These are phyloP conservation scores for Nakazawaea peltata DNA, from an alignment of 805 yeast species.

Conservation along the genomic window DNA sequence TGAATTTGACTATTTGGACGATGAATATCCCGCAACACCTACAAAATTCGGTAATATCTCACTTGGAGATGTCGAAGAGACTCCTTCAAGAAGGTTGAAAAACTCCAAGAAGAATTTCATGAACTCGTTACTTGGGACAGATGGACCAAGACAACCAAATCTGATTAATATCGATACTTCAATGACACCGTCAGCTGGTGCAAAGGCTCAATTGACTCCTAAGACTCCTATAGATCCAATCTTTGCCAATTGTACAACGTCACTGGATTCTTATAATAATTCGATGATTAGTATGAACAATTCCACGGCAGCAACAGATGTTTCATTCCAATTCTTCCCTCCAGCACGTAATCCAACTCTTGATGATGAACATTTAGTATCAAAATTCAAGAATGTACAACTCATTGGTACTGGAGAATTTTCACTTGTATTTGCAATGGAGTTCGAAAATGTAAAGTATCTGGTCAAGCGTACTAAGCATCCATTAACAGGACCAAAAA, in stretches of 20 bases:
- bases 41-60: conserved; percentile 23
- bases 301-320: conserved; percentile 10
- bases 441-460: conserved; percentile 56
- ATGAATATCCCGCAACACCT: conserved; percentile 34
- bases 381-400: conserved; percentile 57
- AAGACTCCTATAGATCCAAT: conserved; percentile 20
- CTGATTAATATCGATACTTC: neutral
- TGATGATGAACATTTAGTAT: conserved; percentile 34
- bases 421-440: conserved; percentile 78
- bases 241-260: conserved; percentile 10
- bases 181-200: neutral
- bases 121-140: neutral
- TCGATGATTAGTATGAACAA: conserved; percentile 11
- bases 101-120: conserved; percentile 3
- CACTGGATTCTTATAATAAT: conserved; percentile 11
- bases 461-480: conserved; percentile 86
- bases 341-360: conserved; percentile 9
- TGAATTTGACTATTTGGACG: conserved; percentile 10
- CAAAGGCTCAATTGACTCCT: conserved; percentile 13
- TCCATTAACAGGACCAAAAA: conserved; percentile 49
- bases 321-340: conserved; percentile 10
- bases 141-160: neutral
- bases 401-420: conserved; percentile 83
- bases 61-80: conserved; percentile 5
- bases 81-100: conserved; percentile 13